Percentiles rank a stretch among this genome's conserved stretches.
Conservation (phyloP, 2,329 filamentous ascomycete genomes). For the Dactylella cylindrospora region DNA sequence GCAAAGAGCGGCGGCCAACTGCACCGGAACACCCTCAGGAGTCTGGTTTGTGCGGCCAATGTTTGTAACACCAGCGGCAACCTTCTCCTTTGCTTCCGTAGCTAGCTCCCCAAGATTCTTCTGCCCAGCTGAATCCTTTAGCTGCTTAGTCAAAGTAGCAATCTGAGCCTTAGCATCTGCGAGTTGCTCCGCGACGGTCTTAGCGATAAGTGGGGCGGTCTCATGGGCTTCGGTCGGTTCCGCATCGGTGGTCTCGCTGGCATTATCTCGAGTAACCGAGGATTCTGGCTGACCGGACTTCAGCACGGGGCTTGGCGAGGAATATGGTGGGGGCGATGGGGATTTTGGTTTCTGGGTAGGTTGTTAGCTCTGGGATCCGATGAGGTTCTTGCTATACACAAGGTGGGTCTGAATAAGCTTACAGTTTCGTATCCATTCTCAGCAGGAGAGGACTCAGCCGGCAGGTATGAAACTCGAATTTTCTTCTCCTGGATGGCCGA, state of each 20-base stretch:
- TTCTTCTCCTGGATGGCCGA: conserved; percentile 84
- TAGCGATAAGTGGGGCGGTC: conserved; percentile 54
- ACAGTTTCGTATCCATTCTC: conserved; percentile 46
- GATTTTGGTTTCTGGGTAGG: conserved; percentile 14
- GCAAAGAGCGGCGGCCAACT: conserved; percentile 79
- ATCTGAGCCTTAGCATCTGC: conserved; percentile 74
- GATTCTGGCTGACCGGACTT: conserved; percentile 46
- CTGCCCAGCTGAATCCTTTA: conserved; percentile 71
- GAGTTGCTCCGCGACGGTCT: conserved; percentile 72
- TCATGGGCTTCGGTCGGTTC: conserved; percentile 49
- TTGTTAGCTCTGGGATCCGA: conserved; percentile 5
- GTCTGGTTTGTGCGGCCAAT: conserved; percentile 60
- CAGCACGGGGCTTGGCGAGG: conserved; percentile 46
- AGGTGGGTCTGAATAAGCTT: conserved; percentile 15
- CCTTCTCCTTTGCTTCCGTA: conserved; percentile 56
- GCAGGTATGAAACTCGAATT: conserved; percentile 85
- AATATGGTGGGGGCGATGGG: conserved; percentile 47
- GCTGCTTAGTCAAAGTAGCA: conserved; percentile 64
- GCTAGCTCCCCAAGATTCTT: conserved; percentile 65
- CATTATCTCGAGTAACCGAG: conserved; percentile 44
- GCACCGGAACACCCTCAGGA: conserved; percentile 77
- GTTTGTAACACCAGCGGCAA: conserved; percentile 56
- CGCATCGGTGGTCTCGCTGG: conserved; percentile 48
- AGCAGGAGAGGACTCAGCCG: conserved; percentile 55
- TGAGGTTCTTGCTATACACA: too few relatives aligned